Evolutionary conservation across 768 basidiomycete species (phyloP).

Genomic region (Podaxis pistillaris): DNA sequence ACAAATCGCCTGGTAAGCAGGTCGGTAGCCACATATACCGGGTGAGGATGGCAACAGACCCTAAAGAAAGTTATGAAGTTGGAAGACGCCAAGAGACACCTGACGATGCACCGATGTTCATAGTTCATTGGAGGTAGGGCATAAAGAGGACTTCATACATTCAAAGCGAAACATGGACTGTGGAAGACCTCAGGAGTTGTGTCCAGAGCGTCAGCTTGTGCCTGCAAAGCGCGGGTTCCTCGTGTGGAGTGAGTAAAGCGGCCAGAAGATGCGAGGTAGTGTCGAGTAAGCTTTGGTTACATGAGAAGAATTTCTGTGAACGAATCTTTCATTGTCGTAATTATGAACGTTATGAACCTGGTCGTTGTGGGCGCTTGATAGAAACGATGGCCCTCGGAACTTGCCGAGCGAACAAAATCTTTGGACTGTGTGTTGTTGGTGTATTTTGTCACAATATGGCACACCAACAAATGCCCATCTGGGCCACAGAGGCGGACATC

Average conservation of each 20-base stretch:
- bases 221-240: neutral
- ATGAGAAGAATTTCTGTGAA: neutral
- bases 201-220: neutral
- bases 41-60: neutral
- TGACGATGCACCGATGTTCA: too few relatives aligned
- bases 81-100: too few relatives aligned
- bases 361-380: neutral
- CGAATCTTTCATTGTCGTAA: too few relatives aligned
- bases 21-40: neutral
- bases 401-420: conserved; percentile 36
- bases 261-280: neutral
- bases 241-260: neutral
- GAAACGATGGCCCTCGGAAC: conserved; percentile 21
- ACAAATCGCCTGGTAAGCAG: neutral
- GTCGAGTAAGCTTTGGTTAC: neutral
- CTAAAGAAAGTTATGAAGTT: too few relatives aligned
- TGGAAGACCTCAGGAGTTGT: neutral
- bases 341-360: too few relatives aligned
- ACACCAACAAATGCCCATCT: conserved; percentile 66
- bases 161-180: neutral
- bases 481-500: conserved; percentile 78
- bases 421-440: conserved; percentile 12
- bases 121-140: too few relatives aligned
- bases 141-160: neutral
- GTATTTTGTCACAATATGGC: conserved; percentile 38